Evolutionary conservation across 345 rosid genomes (phyloP), one percentile per base, ranked within the genome.

Genomic region (Salix caprea): DNA sequence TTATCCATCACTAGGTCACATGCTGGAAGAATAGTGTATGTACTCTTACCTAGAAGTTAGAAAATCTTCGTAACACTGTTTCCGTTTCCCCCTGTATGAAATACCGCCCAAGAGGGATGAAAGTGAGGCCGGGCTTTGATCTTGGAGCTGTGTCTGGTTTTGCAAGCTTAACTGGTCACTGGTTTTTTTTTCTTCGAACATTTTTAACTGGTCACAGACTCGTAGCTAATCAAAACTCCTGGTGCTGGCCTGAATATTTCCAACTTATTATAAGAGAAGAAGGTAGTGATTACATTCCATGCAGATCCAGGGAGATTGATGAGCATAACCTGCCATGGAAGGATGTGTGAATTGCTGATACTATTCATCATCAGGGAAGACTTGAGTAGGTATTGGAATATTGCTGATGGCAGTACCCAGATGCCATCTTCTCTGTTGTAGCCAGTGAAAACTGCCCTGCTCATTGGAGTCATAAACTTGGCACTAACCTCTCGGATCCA

Each of bases 1-100:
- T 71, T 34, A 79, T 82, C 65, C 84, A 36, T 62, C 39, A 76
- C 67, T 39, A 50, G 36, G 54, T 78, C 68, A 64, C 73, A 76
- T 40, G 37, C 50, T 48, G 66, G 71, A 76, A 44, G 30, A 77
- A 65, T 37, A 40, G 32, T 70, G 26, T 50, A 2, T 71, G 62
- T 52, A 54, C 5, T 14, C 65, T 71, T 13, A 32, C 32, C 11
- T 34, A 71, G 52, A 72, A 46, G 75, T 16, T 72, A 10, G 18
- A 18, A 34, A 71, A 28, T 15, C 14, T 24, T 6, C 54, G 1
- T 70, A 3, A 46, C 3, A 23, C 64, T 3, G 28, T n/a, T n/a
- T 58, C 15, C 44, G 0, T 40, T 40, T 0, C 44, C 4, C 64
- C 64, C 26, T 58, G 64, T 58, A 58, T 58, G 28, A 3, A 58